phyloP scores from a whole-genome alignment of 768 basidiomycete genomes.

The Tylopilus subfusipes region DNA sequence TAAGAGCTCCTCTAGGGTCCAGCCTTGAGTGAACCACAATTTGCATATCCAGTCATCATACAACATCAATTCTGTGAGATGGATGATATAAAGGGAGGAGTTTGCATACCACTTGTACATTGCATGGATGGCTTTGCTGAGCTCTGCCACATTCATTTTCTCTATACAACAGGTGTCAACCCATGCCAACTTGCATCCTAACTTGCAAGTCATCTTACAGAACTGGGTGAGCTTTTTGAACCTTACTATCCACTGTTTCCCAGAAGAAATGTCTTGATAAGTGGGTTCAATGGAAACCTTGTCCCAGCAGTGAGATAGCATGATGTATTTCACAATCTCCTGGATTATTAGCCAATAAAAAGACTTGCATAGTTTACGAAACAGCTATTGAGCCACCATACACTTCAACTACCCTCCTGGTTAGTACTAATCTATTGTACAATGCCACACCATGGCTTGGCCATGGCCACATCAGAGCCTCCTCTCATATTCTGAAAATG shows the following conservation, averaged over 20 bases:
- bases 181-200: slow-evolving; percentile 7
- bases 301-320: slow-evolving; percentile 17
- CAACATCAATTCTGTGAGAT: slow-evolving; percentile 6
- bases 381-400: too few relatives aligned
- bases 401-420: too few relatives aligned
- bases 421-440: too few relatives aligned
- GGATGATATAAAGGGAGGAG: slow-evolving; percentile 16
- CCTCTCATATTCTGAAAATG: too few relatives aligned
- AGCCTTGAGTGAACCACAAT: slow-evolving; percentile 15
- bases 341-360: too few relatives aligned
- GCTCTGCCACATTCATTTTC: slow-evolving; percentile 10
- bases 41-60: not conserved
- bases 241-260: not conserved
- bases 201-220: not conserved
- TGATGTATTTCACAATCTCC: slow-evolving; percentile 8
- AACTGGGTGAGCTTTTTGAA: slow-evolving; percentile 5
- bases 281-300: slow-evolving; percentile 5
- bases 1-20: slow-evolving; percentile 13
- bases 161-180: slow-evolving; percentile 24
- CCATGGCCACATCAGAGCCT: too few relatives aligned
- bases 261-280: not conserved
- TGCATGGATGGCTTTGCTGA: slow-evolving; percentile 17
- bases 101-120: slow-evolving; percentile 28
- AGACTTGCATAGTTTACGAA: too few relatives aligned
- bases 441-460: too few relatives aligned